phyloP scores from a whole-genome alignment of 78 protist species.

The Trichosphaerium sp. region DNA sequence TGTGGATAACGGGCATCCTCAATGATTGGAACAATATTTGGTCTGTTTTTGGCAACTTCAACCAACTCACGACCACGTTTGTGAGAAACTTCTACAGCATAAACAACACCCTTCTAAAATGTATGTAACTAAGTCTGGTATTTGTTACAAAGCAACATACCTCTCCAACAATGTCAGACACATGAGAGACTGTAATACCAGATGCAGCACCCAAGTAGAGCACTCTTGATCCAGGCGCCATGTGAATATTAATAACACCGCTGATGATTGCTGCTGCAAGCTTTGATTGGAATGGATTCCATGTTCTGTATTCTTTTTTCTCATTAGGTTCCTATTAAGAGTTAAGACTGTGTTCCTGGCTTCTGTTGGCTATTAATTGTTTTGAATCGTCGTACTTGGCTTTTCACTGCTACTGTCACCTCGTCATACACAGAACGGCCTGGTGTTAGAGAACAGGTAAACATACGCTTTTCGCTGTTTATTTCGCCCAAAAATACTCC shows the following conservation, averaged over 20 bases:
- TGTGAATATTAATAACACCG: constrained; percentile 88
- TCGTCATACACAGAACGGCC: too few species aligned
- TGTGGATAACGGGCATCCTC: constrained; percentile 99
- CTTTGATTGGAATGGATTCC: constrained; percentile 99
- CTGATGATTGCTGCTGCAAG: constrained; percentile 95
- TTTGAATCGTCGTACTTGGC: too few species aligned
- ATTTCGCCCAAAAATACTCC: too few species aligned
- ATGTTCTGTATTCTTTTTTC: constrained; percentile 98
- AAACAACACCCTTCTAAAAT: constrained; percentile 84
- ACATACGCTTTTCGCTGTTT: too few species aligned
- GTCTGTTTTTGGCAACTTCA: constrained; percentile 95
- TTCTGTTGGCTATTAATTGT: too few species aligned
- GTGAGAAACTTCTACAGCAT: constrained; percentile 98
- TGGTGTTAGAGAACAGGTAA: too few species aligned
- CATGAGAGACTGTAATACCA: constrained; percentile 99
- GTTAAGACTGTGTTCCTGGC: too few species aligned
- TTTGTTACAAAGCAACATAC: constrained; percentile 3
- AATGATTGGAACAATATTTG: constrained; percentile 98
- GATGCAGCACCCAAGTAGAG: constrained; percentile 99
- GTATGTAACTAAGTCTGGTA: background rate
- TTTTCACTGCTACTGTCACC: too few species aligned
- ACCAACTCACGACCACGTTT: constrained; percentile 98
- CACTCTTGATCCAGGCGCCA: constrained; percentile 96
- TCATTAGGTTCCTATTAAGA: too few species aligned
- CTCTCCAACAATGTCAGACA: constrained; percentile 97